These are phyloP conservation scores for Fraxinus latifolia DNA, from an alignment of 305 asterid genomes.

Conservation along the genomic window DNA sequence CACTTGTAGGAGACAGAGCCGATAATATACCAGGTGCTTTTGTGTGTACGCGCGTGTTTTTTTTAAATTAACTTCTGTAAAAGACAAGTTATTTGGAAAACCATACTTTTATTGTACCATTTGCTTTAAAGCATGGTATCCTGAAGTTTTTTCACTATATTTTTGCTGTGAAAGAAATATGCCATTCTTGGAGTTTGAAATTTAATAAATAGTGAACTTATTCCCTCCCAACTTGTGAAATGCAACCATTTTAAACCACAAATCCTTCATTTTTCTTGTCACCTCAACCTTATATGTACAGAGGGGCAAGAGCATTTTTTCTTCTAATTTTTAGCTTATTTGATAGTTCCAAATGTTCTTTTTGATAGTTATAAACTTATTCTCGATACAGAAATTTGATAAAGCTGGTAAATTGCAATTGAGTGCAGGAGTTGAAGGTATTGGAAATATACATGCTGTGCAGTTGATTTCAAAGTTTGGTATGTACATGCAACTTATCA, in stretches of 20 bases:
- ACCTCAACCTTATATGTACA: not conserved
- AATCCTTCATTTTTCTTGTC: not conserved
- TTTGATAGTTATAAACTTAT: not conserved
- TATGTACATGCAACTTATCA: constrained; percentile 29
- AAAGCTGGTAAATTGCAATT: constrained; percentile 14
- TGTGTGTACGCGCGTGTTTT: not conserved
- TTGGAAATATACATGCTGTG: constrained; percentile 83
- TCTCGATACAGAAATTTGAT: not conserved
- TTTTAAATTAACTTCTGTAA: not conserved
- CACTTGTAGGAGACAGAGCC: constrained; percentile 85
- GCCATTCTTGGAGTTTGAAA: not conserved
- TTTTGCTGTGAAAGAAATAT: not conserved
- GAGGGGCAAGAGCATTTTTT: not conserved
- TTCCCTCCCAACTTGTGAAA: not conserved
- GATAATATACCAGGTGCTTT: constrained; percentile 89
- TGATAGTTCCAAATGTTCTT: constrained; percentile 10
- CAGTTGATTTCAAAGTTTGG: constrained; percentile 82
- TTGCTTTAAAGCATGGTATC: not conserved
- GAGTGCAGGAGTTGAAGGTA: constrained; percentile 85
- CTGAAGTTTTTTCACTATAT: not conserved
- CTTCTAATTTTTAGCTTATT: not conserved
- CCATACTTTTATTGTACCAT: not conserved
- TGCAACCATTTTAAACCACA: not conserved
- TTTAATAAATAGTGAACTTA: not conserved
- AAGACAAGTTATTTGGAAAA: not conserved